Conservation (phyloP, 169 alveolate genomes). For the Blepharisma undulans region DNA sequence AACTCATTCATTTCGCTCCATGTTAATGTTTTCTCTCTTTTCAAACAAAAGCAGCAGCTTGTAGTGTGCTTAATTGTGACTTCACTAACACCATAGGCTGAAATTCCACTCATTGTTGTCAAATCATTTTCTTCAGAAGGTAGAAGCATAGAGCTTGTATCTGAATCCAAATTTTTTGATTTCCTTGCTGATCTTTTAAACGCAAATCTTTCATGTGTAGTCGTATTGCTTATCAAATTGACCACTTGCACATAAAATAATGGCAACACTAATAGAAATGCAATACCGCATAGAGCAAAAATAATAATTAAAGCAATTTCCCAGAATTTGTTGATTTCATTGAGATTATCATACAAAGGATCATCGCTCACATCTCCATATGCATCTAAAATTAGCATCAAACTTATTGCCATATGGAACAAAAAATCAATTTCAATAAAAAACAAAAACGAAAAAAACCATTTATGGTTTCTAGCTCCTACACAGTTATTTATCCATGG, state of each 20-base stretch:
- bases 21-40: neutral
- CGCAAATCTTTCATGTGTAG: slow-evolving; percentile 29
- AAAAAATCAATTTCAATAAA: neutral
- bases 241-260: slow-evolving; percentile 14
- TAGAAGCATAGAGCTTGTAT: neutral
- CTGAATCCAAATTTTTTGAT: neutral
- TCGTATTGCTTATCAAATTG: neutral
- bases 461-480: slow-evolving; percentile 63
- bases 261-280: slow-evolving; percentile 4
- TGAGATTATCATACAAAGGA: neutral
- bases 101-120: neutral
- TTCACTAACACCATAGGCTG: slow-evolving; percentile 3
- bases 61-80: neutral
- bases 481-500: slow-evolving; percentile 91
- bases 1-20: neutral
- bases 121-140: neutral
- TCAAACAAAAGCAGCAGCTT: neutral
- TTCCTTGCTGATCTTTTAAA: neutral
- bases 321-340: neutral
- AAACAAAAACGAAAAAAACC: neutral
- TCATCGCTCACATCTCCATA: neutral
- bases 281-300: neutral
- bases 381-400: slow-evolving; percentile 21
- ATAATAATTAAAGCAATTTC: neutral
- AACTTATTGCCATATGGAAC: neutral